A percentile compares a stretch with the other conserved stretches of the same genome.
Evolutionary conservation across 306 rosid genomes (phyloP).

Genomic region (Dicorynia guianensis): DNA sequence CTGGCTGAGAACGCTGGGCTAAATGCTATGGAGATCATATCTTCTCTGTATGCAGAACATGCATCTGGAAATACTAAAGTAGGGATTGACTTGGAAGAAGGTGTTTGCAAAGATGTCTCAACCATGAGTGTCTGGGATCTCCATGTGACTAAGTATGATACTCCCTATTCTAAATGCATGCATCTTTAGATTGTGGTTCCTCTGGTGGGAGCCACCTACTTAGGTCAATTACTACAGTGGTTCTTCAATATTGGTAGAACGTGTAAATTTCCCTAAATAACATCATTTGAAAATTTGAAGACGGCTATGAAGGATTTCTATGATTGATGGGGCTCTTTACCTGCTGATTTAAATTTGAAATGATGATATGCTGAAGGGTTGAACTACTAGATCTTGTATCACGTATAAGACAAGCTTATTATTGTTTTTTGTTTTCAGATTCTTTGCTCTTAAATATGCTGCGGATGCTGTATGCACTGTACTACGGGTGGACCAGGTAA

Average conservation of each 20-base stretch:
- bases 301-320: not conserved
- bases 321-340: slow-evolving; percentile 26
- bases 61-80: slow-evolving; percentile 91
- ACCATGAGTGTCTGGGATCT: slow-evolving; percentile 80
- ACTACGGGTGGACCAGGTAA: slow-evolving; percentile 95
- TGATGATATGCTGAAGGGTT: not conserved
- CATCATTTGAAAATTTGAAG: not conserved
- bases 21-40: slow-evolving; percentile 94
- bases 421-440: slow-evolving; percentile 51
- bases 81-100: slow-evolving; percentile 89
- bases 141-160: slow-evolving; percentile 78
- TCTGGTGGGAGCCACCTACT: slow-evolving; percentile 14
- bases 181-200: not conserved
- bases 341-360: not conserved
- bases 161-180: slow-evolving; percentile 28
- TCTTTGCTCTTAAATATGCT: slow-evolving; percentile 92
- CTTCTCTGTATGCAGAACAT: slow-evolving; percentile 95
- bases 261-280: not conserved
- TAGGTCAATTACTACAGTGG: not conserved
- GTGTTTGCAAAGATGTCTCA: slow-evolving; percentile 80
- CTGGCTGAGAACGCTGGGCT: slow-evolving; percentile 97
- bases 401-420: slow-evolving; percentile 19
- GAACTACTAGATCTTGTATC: slow-evolving; percentile 2
- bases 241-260: slow-evolving; percentile 15
- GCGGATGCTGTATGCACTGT: slow-evolving; percentile 98